Base-by-base conservation (phyloP, 2,329 filamentous ascomycete species). In the Gnomoniopsis sp. region DNA sequence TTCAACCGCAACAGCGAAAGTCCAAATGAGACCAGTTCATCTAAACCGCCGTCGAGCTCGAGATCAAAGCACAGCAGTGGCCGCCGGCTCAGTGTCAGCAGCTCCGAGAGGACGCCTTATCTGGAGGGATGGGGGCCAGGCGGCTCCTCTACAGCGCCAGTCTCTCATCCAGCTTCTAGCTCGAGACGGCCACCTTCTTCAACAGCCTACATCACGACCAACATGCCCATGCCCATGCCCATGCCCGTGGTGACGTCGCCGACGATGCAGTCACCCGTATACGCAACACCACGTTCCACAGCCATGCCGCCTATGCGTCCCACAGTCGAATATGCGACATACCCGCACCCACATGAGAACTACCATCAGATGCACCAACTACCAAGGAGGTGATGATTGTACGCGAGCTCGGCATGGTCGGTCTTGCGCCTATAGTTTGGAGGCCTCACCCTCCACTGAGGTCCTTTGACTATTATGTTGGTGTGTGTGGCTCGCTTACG, bases 1-100 rank as follows among this genome's bases (percentile, higher is more conserved):
- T 72, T 73, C 63, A 63, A 65, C 49, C 65, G 65, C 54, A 62
- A 51, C 54, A 64, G 49, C 53, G 68, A 68, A 4, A 66, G 65
- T 33, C 67, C 66, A 62, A 67, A 67, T 62, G 68, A 67, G 44
- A 67, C 63, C 62, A 65, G 56, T 46, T 61, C 56, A 15, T 33
- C 59, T 22, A 59, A 49, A 11, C 56, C 43, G 19, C 49, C 53
- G 3, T 60, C 57, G 26, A 54, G 57, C 38, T 60, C 60, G 36
- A 52, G 41, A 30, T 26, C 57, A 8, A 43, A 49, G 26, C 55
- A 48, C 12, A 49, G 41, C 55, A 52, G 33, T 21, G 44, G 58
- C 43, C 60, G 57, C 50, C 38, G 53, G 41, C 46, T 48, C 26
- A 47, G 17, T 51, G 30, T 43, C 41, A 54, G 23, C 23, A 49